A percentile compares a stretch with the other conserved stretches of the same genome.
Conservation (phyloP, 1,284 basidiomycete genomes). For the Singerocomus inundabilis region DNA sequence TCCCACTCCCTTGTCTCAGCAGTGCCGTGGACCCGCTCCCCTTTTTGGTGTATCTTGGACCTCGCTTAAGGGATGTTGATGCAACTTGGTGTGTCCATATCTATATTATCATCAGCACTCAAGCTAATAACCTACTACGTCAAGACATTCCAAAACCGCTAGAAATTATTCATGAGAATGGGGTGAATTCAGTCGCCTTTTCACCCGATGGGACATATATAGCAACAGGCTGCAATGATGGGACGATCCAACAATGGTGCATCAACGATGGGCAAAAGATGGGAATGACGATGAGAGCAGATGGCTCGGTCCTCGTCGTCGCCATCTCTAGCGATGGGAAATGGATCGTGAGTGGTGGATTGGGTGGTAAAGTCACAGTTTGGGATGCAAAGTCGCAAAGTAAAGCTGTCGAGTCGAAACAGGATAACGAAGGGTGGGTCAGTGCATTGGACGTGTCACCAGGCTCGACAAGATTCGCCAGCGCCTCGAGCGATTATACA, state of each 20-base stretch:
- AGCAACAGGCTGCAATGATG: slow-evolving; percentile 15
- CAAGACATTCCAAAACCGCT: slow-evolving; percentile 7
- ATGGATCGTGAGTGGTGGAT: slow-evolving; percentile 18
- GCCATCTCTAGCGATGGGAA: slow-evolving; percentile 19
- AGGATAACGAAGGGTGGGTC: slow-evolving; percentile 7
- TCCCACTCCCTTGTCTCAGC: background rate
- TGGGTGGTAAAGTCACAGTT: slow-evolving; percentile 8
- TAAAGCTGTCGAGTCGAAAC: slow-evolving; percentile 4
- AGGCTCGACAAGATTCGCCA: slow-evolving; percentile 17
- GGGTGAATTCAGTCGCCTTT: slow-evolving; percentile 17
- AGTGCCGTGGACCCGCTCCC: background rate
- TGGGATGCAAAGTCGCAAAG: slow-evolving; percentile 19
- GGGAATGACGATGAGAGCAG: slow-evolving; percentile 12
- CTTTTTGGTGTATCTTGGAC: background rate
- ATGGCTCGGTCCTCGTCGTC: slow-evolving; percentile 9
- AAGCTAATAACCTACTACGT: background rate
- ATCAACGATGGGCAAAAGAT: slow-evolving; percentile 11
- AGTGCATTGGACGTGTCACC: slow-evolving; percentile 19
- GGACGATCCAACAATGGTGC: slow-evolving; percentile 18
- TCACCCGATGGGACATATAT: slow-evolving; percentile 18
- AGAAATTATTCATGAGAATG: slow-evolving; percentile 8
- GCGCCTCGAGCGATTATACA: slow-evolving; percentile 9
- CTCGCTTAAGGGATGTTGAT: slow-evolving; percentile 3
- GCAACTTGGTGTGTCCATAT: slow-evolving; percentile 2
- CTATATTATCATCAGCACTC: background rate